Evolutionary conservation across 2,329 filamentous ascomycete genomes (phyloP).

Genomic region (Pleurostoma richardsiae): DNA sequence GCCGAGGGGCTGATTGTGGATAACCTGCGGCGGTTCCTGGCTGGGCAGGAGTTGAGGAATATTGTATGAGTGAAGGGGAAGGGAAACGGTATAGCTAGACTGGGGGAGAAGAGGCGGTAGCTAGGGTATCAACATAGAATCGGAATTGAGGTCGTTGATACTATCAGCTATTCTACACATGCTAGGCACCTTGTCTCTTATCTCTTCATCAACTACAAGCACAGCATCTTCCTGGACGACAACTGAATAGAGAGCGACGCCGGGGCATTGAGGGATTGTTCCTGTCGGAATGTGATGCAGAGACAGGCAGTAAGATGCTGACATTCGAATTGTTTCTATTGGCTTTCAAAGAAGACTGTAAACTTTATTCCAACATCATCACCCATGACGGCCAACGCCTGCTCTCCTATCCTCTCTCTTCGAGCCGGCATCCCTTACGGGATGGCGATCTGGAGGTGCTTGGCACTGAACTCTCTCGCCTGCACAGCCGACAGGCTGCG

Average conservation of each 20-base stretch:
- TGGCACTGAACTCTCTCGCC: not conserved
- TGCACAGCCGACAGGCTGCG: not conserved
- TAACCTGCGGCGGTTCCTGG: constrained; percentile 4
- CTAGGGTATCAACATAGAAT: no score
- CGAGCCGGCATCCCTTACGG: not conserved
- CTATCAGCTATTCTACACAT: no score
- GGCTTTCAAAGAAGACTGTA: constrained; percentile 2
- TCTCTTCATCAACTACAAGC: no score
- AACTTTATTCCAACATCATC: constrained; percentile 3
- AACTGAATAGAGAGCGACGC: no score
- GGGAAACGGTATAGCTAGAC: no score
- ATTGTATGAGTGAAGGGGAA: not conserved
- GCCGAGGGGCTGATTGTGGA: not conserved
- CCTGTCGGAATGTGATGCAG: no score
- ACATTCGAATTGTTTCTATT: constrained; percentile 3
- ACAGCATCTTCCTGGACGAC: no score
- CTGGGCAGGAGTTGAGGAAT: constrained; percentile 50
- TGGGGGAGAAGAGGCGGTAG: no score
- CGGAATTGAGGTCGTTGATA: no score
- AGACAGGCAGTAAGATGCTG: not conserved
- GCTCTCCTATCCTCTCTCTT: not conserved
- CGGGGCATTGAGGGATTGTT: no score
- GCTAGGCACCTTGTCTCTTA: no score
- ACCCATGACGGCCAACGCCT: constrained; percentile 1
- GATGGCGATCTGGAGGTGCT: constrained; percentile 5